Evolutionary conservation across 1,284 basidiomycete species (phyloP).

Genomic region (Trichosporon sp.): DNA sequence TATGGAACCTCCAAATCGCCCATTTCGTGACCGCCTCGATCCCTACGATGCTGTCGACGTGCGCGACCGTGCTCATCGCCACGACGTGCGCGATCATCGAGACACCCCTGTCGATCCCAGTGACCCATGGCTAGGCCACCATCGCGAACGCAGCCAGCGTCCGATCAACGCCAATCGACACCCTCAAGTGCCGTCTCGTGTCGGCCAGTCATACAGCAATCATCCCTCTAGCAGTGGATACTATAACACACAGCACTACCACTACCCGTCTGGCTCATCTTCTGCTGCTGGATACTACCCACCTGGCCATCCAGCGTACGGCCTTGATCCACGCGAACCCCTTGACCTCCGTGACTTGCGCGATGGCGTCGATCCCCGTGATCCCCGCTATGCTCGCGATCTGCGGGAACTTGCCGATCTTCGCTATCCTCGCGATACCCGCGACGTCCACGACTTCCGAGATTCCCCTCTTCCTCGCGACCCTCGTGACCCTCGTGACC

Average conservation of each 20-base stretch:
- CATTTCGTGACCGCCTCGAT: neutral
- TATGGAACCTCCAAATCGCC: neutral
- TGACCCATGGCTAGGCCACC: neutral
- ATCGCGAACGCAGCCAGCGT: neutral
- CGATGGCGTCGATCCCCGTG: neutral
- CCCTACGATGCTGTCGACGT: neutral
- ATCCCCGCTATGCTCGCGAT: neutral
- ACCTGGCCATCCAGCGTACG: neutral
- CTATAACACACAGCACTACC: neutral
- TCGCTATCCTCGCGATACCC: neutral
- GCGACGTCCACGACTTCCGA: neutral
- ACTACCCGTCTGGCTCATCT: neutral
- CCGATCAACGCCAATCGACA: neutral
- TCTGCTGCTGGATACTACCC: neutral
- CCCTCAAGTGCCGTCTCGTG: neutral
- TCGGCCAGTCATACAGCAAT: neutral
- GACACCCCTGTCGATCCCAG: neutral
- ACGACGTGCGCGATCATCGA: neutral
- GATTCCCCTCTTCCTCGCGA: neutral
- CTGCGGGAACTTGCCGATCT: neutral
- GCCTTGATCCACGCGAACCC: neutral
- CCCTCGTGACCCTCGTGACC: neutral
- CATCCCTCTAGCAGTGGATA: neutral
- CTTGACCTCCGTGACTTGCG: neutral
- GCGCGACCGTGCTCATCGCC: neutral